Conservation (phyloP, 805 yeast species). For the Yamadazyma takamatsuzukensis region DNA sequence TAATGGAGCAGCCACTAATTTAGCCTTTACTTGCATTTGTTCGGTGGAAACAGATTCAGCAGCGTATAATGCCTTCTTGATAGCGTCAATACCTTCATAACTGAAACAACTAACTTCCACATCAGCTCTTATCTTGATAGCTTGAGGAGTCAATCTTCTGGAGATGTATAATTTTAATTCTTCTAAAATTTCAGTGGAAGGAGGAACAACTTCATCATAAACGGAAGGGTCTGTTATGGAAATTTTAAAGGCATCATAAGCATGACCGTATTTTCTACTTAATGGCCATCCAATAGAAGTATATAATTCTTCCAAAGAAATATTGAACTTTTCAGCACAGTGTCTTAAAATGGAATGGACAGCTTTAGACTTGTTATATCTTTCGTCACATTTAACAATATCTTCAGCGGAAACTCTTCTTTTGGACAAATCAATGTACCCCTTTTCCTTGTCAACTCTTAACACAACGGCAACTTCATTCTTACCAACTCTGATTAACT, state of each 20-base stretch:
- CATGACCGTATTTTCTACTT: constrained; percentile 92
- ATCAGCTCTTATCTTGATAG: constrained; percentile 97
- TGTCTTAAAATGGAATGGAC: constrained; percentile 98
- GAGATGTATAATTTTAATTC: constrained; percentile 86
- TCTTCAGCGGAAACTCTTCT: constrained; percentile 98
- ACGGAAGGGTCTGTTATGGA: constrained; percentile 90
- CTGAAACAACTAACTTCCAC: constrained; percentile 95
- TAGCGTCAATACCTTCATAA: constrained; percentile 97
- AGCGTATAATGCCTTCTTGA: constrained; percentile 79
- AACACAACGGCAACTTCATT: constrained; percentile 97
- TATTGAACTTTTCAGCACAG: constrained; percentile 94
- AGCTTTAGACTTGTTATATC: constrained; percentile 93
- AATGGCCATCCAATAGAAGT: constrained; percentile 95
- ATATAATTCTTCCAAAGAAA: constrained; percentile 82
- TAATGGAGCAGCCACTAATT: constrained; percentile 95
- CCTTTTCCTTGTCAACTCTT: constrained; percentile 98
- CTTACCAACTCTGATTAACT: constrained; percentile 95
- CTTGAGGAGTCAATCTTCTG: constrained; percentile 95
- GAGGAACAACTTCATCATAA: constrained; percentile 74
- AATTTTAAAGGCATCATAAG: constrained; percentile 94
- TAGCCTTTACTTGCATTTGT: constrained; percentile 83
- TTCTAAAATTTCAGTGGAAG: constrained; percentile 68
- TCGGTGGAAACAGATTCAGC: constrained; percentile 86
- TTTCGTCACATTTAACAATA: constrained; percentile 94
- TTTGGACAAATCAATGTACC: constrained; percentile 94